These are phyloP conservation scores for Typha latifolia DNA, from an alignment of 176 grass and related monocot species.

Conservation along the genomic window DNA sequence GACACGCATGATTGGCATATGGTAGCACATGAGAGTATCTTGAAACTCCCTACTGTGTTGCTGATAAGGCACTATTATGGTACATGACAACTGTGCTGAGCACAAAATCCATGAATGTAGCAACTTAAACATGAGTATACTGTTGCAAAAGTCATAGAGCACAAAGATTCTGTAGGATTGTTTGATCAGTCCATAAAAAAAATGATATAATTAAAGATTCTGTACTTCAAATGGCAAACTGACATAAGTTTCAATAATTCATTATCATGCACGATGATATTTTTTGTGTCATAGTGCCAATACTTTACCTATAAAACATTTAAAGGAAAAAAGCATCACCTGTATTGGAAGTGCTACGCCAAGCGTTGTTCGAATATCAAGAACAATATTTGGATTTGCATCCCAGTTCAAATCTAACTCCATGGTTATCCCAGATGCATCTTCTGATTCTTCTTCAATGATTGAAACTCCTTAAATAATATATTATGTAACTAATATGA, in stretches of 20 bases:
- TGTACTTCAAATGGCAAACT: not conserved
- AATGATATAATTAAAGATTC: too few relatives aligned
- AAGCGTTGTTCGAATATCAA: conserved; percentile 86
- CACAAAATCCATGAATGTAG: too few relatives aligned
- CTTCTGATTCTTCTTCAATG: conserved; percentile 56
- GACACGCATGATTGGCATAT: too few relatives aligned
- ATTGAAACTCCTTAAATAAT: conserved; percentile 66
- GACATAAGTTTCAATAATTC: not conserved
- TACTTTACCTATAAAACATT: not conserved
- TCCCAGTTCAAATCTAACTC: conserved; percentile 97
- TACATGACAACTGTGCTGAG: too few relatives aligned
- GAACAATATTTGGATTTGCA: conserved; percentile 86
- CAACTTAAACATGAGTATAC: too few relatives aligned
- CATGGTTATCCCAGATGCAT: conserved; percentile 73
- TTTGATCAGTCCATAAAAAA: too few relatives aligned
- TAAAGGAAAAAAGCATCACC: conserved; percentile 36
- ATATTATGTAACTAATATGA: not conserved
- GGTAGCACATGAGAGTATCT: too few relatives aligned
- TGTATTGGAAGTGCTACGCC: conserved; percentile 90
- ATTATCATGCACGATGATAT: not conserved
- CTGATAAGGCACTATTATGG: too few relatives aligned
- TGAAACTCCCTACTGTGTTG: too few relatives aligned
- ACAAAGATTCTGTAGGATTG: too few relatives aligned
- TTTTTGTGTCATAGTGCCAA: not conserved
- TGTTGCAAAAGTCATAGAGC: too few relatives aligned